Evolutionary conservation across 208 protist genomes (phyloP).

Genomic region (Trypanosoma lewisi): DNA sequence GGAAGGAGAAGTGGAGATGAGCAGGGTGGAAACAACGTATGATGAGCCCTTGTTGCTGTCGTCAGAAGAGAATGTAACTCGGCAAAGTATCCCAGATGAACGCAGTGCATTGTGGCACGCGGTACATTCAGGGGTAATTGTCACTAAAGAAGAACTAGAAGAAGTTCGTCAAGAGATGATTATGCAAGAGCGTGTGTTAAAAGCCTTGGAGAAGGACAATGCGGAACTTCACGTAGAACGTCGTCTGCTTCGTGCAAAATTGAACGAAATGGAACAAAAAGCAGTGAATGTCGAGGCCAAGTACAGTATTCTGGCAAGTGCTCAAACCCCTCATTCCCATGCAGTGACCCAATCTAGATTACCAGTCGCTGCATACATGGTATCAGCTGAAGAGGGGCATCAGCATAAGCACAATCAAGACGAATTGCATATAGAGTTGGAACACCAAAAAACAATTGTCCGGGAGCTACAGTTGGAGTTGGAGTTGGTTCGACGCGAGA

Average conservation of each 20-base stretch:
- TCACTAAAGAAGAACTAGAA: slow-evolving; percentile 29
- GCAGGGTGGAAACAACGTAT: slow-evolving; percentile 3
- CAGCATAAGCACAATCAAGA: background rate
- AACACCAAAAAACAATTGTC: slow-evolving; percentile 22
- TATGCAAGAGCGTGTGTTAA: slow-evolving; percentile 72
- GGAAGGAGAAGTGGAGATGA: slow-evolving; percentile 9
- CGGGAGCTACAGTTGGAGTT: slow-evolving; percentile 34
- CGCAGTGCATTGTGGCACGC: slow-evolving; percentile 4
- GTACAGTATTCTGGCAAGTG: slow-evolving; percentile 54
- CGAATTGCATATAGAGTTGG: slow-evolving; percentile 19
- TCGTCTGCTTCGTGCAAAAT: slow-evolving; percentile 31
- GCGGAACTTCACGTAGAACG: slow-evolving; percentile 47
- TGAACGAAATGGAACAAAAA: slow-evolving; percentile 44
- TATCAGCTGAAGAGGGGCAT: background rate
- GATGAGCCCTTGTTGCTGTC: background rate
- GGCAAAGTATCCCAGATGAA: background rate
- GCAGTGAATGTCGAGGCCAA: slow-evolving; percentile 69
- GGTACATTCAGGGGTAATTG: slow-evolving; percentile 18
- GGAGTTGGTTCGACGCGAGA: slow-evolving; percentile 25
- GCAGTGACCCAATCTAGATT: background rate
- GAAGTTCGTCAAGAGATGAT: slow-evolving; percentile 44
- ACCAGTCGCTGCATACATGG: background rate
- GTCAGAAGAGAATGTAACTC: background rate
- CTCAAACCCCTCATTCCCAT: slow-evolving; percentile 8
- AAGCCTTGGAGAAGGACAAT: slow-evolving; percentile 70